Evolutionary conservation across 2,329 filamentous ascomycete species (phyloP), one percentile per base, ranked within the genome.

Genomic region (Eutypella sp.): DNA sequence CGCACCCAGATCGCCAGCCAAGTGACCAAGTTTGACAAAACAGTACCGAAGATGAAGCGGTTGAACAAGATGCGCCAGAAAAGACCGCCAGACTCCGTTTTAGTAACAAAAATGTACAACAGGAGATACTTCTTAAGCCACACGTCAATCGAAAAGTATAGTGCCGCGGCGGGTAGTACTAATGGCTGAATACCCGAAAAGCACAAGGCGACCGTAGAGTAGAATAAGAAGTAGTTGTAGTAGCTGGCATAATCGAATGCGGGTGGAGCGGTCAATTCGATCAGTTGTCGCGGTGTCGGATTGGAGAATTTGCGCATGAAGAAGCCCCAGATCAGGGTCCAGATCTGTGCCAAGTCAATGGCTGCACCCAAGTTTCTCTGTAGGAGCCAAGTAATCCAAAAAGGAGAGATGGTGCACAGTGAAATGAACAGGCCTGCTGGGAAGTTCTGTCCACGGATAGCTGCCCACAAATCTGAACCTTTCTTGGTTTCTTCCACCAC

Each of bases 201-300:
- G 58, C 84, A 89, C 15, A 99, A 74, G 0, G 89, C 86, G 25
- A 97, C 87, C 0, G 92, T 96, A 20, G 87, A 76, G 70, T 97
- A 99, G 69, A 89, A 99, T 24, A 97, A 74, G 67, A 96, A 96
- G 66, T 95, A 97, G 67, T 96, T 97, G 77, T 96, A 99, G 70
- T 97, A 97, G 57, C 82, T 89, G 47, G 93, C 89, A 61, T 96
- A 97, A 56, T 97, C 91, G 64, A 99, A 96, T 0, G 88, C 75
- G 2, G 89, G 91, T 1, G 93, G 93, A 3, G 93, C 93, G 1
- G 91, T 96, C 60, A 93, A 80, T 65, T 96, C 89, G 55, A 97
- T 97, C 55, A 93, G 74, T 64, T 96, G 86, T 55, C 93, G 79
- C 5, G 93, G 93, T 2, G 93, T 97, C 3, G 92, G 92, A 50